A percentile compares a stretch with the other conserved stretches of the same genome.
Conservation (phyloP, 192 early-diverging fungal genomes). For the Thamnidium elegans region DNA sequence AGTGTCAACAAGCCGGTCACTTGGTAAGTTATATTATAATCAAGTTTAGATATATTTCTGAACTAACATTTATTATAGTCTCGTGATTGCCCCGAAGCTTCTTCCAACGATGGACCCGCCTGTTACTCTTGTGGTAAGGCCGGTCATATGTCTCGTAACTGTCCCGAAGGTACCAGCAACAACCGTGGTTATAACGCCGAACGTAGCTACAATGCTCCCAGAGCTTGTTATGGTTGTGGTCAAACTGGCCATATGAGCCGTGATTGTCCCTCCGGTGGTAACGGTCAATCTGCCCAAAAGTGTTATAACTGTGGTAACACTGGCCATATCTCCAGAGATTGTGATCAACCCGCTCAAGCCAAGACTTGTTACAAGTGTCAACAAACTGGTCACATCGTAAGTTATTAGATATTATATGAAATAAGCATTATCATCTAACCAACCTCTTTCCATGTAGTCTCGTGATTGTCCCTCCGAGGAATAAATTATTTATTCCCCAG, state of each 20-base stretch:
- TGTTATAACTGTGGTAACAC: slow-evolving; percentile 41
- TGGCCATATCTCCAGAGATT: slow-evolving; percentile 37
- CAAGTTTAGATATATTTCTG: not conserved
- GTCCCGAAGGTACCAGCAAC: slow-evolving; percentile 35
- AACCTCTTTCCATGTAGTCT: slow-evolving; percentile 1
- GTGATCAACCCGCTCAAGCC: slow-evolving; percentile 28
- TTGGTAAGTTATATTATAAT: slow-evolving; percentile 28
- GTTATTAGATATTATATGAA: not conserved
- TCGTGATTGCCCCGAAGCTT: slow-evolving; percentile 48
- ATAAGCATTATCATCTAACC: not conserved
- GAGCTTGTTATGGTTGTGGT: slow-evolving; percentile 36
- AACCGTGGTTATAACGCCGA: slow-evolving; percentile 19
- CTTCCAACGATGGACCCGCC: slow-evolving; percentile 39
- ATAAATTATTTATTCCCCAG: not conserved
- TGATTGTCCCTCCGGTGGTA: slow-evolving; percentile 27
- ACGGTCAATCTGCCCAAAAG: slow-evolving; percentile 23
- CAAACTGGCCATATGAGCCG: slow-evolving; percentile 35
- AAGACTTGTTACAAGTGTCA: slow-evolving; percentile 54
- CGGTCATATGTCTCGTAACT: slow-evolving; percentile 57
- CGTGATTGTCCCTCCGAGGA: slow-evolving; percentile 13
- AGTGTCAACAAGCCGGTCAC: slow-evolving; percentile 53
- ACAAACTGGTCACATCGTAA: slow-evolving; percentile 44
- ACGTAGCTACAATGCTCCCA: slow-evolving; percentile 7
- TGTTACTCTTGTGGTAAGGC: slow-evolving; percentile 48
- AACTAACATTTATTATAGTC: slow-evolving; percentile 24